Base-by-base conservation (phyloP, 768 basidiomycete genomes). In the Leccinum disarticulatum region DNA sequence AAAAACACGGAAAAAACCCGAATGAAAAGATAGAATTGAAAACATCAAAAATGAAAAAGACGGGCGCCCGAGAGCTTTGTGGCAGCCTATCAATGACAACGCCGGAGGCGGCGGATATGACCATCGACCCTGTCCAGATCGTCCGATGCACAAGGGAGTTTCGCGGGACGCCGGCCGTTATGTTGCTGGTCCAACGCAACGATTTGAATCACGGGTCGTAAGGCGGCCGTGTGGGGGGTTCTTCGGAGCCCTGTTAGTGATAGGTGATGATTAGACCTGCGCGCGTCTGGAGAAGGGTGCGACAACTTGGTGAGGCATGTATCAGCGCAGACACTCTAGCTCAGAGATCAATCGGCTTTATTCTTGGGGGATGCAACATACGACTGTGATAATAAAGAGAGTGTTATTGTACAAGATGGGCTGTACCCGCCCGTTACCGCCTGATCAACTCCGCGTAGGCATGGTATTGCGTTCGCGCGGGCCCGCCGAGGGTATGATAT, bases 391-490 rank as follows among this genome's bases (percentile, higher is more conserved):
- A 54, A 58, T 61, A 57, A 66, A 66, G 41, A 53, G 60, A 35
- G 59, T 46, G 43, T 38, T 59, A 64, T 60, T 53, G 52, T 70
- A 72, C 70, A 70, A 56, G 61, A 55, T 46, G 43, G 60, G 55
- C 53, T 52, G 67, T 35, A 59, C 61, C 19, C 52, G 57, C 62
- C 36, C 46, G 30, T 51, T 58, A 59, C 58, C 47, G 55, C 51
- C 53, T 30, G 56, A 60, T 52, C 54, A 58, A 55, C 56, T 25
- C 59, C n/a, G 38, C 30, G 31, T 48, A 62, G 54, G 57, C 60
- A 46, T 69, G 70, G 59, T 66, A 71, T 67, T 53, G 47, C 56
- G 52, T 54, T 46, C 59, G 56, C 30, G 58, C 36, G 56, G 62
- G 19, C 19, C 43, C 54, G 56, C 33, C 47, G 50, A 55, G 62